Evolutionary conservation across 129 eudicot genomes (phyloP), one percentile per base, ranked within the genome.

Genomic region (Oenanthe sinensis): DNA sequence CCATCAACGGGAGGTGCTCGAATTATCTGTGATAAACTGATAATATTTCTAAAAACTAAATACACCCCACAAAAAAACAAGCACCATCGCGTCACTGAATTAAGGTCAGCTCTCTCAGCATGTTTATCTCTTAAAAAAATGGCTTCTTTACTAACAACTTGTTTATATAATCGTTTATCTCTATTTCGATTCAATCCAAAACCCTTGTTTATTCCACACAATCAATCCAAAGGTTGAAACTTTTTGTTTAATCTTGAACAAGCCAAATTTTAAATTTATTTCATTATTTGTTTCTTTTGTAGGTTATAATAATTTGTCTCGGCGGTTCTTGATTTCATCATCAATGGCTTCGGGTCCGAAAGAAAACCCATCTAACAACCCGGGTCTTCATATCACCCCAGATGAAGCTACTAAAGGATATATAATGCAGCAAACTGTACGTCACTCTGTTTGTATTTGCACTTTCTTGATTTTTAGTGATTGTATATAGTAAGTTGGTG

Each of bases 371-470:
- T 84, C 87, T 1, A 92, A 90, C 74, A 92, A 96, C 78, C 97
- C 95, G 44, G 99, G 99, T 63, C 97, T 96, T 73, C 85, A 79
- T 36, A 81, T 82, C 58, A 83, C 87, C 30, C 87, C 87, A 1
- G 95, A 86, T 87, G 90, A 86, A 33, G 97, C 86, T 60, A 96
- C 99, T 62, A 90, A 96, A 80, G 90, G 88, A 8, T 96, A 96
- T 84, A 75, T 96, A 70, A 83, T 96, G 90, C 99, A 96, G 79
- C 99, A 96, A 85, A 90, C 99, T 80, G 99, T 96, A 86, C 58
- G 80, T 72, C 71, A 60, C 68, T n/a, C 12, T 55, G 28, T 12
- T 24, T 60, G 3, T 60, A 22, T 24, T 24, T 60, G 0, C 9
- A 22, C 76, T 73, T 73, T 28, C 73, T 28, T 37, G 22, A 68